Evolutionary conservation across 208 protist genomes (phyloP).

Genomic region (Crithidia sp.): DNA sequence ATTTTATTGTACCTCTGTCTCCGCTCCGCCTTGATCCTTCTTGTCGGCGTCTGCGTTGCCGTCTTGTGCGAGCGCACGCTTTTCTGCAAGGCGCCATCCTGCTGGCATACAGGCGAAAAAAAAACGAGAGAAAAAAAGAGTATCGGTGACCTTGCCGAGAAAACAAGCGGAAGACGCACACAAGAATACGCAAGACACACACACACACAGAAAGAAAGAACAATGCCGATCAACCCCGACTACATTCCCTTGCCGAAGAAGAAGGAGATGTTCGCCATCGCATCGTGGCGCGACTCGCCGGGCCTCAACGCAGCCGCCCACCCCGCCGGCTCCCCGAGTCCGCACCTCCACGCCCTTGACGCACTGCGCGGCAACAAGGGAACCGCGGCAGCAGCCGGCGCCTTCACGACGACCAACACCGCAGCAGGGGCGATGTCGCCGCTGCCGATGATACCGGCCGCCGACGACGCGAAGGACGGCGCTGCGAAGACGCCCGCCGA

Average conservation of each 20-base stretch:
- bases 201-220: no score
- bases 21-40: no score
- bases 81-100: no score
- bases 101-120: no score
- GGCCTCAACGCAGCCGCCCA: conserved; percentile 22
- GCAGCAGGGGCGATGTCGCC: conserved; percentile 9
- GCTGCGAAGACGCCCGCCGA: not conserved
- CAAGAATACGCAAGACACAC: no score
- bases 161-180: no score
- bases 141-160: no score
- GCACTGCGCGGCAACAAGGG: conserved; percentile 12
- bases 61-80: no score
- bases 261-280: conserved; percentile 77
- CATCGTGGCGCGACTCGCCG: conserved; percentile 75
- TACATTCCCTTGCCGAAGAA: conserved; percentile 80
- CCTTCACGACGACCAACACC: conserved; percentile 22
- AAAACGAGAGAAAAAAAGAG: no score
- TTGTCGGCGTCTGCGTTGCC: no score
- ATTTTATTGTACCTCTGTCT: no score
- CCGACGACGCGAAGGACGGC: conserved; percentile 13
- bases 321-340: conserved; percentile 7
- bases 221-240: conserved; percentile 65
- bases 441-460: conserved; percentile 8
- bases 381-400: not conserved
- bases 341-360: conserved; percentile 21